phyloP scores from a whole-genome alignment of 2,329 filamentous ascomycete species.

The Fusarium buharicum region DNA sequence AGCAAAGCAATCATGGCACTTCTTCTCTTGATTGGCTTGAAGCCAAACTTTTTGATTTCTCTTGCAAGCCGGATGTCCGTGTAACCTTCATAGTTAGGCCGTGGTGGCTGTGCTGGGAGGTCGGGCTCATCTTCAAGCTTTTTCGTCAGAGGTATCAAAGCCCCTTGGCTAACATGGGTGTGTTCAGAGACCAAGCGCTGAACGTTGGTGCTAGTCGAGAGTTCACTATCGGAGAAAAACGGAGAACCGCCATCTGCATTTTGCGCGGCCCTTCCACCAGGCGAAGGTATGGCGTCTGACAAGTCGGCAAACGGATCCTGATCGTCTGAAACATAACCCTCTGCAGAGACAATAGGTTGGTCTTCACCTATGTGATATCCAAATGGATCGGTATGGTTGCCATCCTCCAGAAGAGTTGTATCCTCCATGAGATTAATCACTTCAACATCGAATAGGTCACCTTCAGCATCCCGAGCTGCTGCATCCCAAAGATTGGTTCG shows the following conservation, averaged over 20 bases:
- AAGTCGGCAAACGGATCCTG: slow-evolving; percentile 40
- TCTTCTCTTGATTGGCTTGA: slow-evolving; percentile 76
- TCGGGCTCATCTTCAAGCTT: not conserved
- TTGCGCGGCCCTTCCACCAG: slow-evolving; percentile 6
- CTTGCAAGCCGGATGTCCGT: slow-evolving; percentile 71
- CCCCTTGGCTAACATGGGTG: not conserved
- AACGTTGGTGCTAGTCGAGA: slow-evolving; percentile 32
- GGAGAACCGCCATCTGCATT: slow-evolving; percentile 13
- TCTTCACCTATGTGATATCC: slow-evolving; percentile 48
- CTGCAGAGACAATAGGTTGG: not conserved
- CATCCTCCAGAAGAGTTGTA: slow-evolving; percentile 48
- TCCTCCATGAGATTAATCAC: slow-evolving; percentile 66
- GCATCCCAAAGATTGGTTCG: slow-evolving; percentile 72
- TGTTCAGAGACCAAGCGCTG: not conserved
- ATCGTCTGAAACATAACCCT: slow-evolving; percentile 1
- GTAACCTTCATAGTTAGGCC: slow-evolving; percentile 69
- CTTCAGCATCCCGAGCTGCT: slow-evolving; percentile 72
- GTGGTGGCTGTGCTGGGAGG: slow-evolving; percentile 26
- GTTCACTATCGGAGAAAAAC: slow-evolving; percentile 39
- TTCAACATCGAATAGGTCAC: slow-evolving; percentile 71
- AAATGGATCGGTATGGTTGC: slow-evolving; percentile 51
- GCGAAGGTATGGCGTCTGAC: slow-evolving; percentile 40
- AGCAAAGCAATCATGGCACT: slow-evolving; percentile 76
- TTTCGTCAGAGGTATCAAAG: not conserved
- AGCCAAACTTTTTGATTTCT: slow-evolving; percentile 72